Evolutionary conservation across 2,329 filamentous ascomycete species (phyloP).

Genomic region (Diaporthe citrichinensis): DNA sequence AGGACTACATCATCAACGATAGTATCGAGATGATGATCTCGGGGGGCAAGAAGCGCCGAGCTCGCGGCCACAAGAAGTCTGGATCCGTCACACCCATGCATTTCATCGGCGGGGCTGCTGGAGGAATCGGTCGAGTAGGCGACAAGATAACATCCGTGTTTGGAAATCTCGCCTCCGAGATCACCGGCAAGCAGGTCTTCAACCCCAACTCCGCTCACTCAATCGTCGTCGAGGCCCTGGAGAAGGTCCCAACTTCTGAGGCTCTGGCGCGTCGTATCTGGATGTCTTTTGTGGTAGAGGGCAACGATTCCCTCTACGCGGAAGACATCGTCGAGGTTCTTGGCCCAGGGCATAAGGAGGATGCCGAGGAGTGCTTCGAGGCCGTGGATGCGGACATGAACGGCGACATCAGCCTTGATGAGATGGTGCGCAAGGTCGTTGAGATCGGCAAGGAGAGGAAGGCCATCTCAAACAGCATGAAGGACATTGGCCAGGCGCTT

Average conservation of each 20-base stretch:
- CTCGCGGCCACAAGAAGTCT: constrained; percentile 56
- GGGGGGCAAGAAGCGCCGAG: constrained; percentile 59
- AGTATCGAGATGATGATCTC: constrained; percentile 78
- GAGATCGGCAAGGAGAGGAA: constrained; percentile 90
- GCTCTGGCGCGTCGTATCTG: constrained; percentile 95
- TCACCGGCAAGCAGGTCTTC: constrained; percentile 95
- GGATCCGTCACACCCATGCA: constrained; percentile 83
- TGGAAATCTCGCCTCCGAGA: constrained; percentile 92
- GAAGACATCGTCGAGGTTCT: constrained; percentile 93
- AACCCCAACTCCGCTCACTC: constrained; percentile 93
- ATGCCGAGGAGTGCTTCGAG: constrained; percentile 88
- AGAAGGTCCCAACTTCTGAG: constrained; percentile 86
- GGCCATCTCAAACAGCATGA: constrained; percentile 92
- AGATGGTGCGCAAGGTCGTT: constrained; percentile 91
- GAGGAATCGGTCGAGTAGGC: constrained; percentile 83
- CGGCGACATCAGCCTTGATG: constrained; percentile 93
- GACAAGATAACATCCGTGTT: constrained; percentile 95
- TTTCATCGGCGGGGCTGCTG: constrained; percentile 74
- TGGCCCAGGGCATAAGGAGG: constrained; percentile 77
- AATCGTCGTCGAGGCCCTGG: constrained; percentile 88
- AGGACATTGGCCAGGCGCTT: constrained; percentile 96
- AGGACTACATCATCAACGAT: constrained; percentile 93
- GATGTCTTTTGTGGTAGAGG: constrained; percentile 98
- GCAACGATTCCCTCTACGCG: constrained; percentile 80
- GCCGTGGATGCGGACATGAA: constrained; percentile 89